Conservation (phyloP, 2,329 filamentous ascomycete genomes). For the Diaporthe citrichinensis region DNA sequence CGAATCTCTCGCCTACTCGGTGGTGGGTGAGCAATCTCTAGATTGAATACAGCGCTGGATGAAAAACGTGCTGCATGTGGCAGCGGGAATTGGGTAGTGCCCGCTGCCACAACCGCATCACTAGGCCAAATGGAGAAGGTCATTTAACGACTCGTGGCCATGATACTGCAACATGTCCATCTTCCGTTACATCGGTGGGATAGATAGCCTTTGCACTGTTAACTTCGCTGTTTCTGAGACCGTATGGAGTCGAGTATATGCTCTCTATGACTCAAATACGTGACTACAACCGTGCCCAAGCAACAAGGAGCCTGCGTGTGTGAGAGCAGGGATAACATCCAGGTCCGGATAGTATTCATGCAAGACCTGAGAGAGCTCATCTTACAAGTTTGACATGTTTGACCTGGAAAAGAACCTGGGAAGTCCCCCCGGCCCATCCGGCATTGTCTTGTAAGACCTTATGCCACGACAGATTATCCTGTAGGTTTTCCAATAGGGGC, state of each 20-base stretch:
- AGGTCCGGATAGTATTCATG: neutral
- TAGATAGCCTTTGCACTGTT: neutral
- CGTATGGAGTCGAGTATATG: neutral
- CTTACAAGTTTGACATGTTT: neutral
- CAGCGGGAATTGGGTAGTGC: constrained; percentile 18
- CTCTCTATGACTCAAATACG: neutral
- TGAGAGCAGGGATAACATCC: neutral
- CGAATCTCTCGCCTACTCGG: neutral
- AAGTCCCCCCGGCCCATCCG: no score
- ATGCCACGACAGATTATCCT: neutral
- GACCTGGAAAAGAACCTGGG: neutral
- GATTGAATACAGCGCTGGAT: neutral
- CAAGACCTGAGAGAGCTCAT: neutral
- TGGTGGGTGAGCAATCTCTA: neutral
- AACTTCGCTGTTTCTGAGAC: neutral
- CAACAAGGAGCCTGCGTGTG: neutral
- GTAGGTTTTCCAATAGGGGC: neutral
- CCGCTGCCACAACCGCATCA: constrained; percentile 7
- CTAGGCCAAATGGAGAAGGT: constrained; percentile 23
- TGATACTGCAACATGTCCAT: constrained; percentile 7
- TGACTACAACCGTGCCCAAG: neutral
- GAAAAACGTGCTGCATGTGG: constrained; percentile 15
- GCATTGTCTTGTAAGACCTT: neutral
- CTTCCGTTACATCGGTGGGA: neutral
- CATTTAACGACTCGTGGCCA: neutral